Conservation (phyloP, 176 grass and related monocot species). For the Stipa capillata region DNA sequence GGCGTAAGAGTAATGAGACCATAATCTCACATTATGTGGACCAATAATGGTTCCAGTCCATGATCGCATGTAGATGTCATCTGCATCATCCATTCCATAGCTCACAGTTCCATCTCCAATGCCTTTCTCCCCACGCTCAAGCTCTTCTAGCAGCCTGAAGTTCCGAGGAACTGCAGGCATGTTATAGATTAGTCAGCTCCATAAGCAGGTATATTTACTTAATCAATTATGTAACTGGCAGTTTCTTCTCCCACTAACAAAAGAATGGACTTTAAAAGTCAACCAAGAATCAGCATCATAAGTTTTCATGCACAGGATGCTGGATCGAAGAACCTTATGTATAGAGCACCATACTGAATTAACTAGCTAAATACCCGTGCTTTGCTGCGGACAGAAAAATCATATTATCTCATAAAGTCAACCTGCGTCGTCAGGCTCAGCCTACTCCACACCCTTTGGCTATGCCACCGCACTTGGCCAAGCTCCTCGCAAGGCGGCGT, state of each 20-base stretch:
- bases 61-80: constrained; percentile 80
- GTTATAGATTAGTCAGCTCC: constrained; percentile 1
- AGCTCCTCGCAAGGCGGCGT: too few species aligned
- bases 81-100: constrained; percentile 86
- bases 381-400: too few species aligned
- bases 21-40: constrained; percentile 60
- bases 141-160: constrained; percentile 84
- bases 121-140: constrained; percentile 79
- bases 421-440: too few species aligned
- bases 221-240: not conserved
- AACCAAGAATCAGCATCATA: too few species aligned
- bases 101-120: constrained; percentile 83
- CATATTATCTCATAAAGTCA: too few species aligned
- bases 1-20: not conserved
- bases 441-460: too few species aligned
- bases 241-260: not conserved
- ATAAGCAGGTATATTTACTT: not conserved
- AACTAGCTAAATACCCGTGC: too few species aligned
- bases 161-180: constrained; percentile 64
- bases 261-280: not conserved
- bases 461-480: too few species aligned
- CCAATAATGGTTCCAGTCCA: constrained; percentile 82
- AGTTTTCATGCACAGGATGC: too few species aligned
- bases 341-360: too few species aligned
- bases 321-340: too few species aligned